Evolutionary conservation across 148 eudicot species (phyloP), one percentile per base, ranked within the genome.

Genomic region (Camellia japonica): DNA sequence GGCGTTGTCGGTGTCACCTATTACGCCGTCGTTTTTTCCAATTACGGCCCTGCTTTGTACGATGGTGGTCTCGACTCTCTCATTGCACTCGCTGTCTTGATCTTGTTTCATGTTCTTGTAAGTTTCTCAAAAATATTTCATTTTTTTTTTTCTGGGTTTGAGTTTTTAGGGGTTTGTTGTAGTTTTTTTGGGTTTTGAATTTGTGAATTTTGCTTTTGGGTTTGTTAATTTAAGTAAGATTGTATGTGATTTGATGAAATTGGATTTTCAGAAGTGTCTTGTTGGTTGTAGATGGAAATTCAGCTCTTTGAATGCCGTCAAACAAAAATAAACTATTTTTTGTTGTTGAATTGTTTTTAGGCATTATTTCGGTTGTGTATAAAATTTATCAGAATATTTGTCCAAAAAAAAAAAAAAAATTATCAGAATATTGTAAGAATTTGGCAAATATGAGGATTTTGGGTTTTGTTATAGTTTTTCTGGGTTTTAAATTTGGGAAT

Each of bases 1-100:
- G 97, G 93, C 47, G 87, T 96, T 60, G 95, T 96, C 10, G 99
- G 97, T 73, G 91, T 96, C 66, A 89, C 95, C 30, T 96, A 96
- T 85, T 96, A 94, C 77, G 94, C 98, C 58, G 91, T 96, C 73
- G 98, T 96, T 82, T 80, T 94, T 75, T 84, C 86, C 76, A 96
- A 73, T 84, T 96, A 96, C 78, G 90, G 88, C 4, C 94, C 97
- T 9, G 84, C 88, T 42, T 86, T 93, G 81, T 70, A 76, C 70
- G 79, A 75, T 76, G 99, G 98, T 63, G 97, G 92, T 19, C 79
- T 91, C 66, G 85, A 87, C 69, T 78, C 91, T 59, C 86, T 96
- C 72, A 42, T 80, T 78, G 84, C 98, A n/a, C 71, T 95, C 19
- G 88, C 82, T 15, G 97, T 95, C 75, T 86, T 95, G 87, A 30